Evolutionary conservation across 2,329 filamentous ascomycete genomes (phyloP).

Genomic region (Coleophoma cylindrospora): DNA sequence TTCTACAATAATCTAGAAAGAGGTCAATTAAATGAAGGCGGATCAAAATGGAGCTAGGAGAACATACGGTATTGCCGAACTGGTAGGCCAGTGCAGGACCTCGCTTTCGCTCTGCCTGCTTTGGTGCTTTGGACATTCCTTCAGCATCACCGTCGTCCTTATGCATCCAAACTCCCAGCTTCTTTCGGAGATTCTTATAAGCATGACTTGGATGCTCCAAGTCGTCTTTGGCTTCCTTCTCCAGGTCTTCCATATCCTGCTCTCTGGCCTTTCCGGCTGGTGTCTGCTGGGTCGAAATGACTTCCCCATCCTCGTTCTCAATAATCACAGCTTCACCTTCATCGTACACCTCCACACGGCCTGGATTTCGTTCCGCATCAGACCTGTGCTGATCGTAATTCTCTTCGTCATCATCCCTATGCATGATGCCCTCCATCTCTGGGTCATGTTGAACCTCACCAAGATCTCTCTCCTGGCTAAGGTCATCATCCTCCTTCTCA

Average conservation of each 20-base stretch:
- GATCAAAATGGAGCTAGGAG: not conserved
- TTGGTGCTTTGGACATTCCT: conserved; percentile 24
- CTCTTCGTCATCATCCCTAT: conserved; percentile 26
- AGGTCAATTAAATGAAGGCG: conserved; percentile 2
- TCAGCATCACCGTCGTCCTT: conserved; percentile 36
- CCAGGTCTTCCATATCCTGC: conserved; percentile 36
- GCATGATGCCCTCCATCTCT: conserved; percentile 27
- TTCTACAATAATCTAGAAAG: conserved; percentile 70
- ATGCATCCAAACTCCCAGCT: conserved; percentile 23
- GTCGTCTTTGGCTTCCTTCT: conserved; percentile 30
- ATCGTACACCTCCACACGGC: conserved; percentile 64
- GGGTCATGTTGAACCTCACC: conserved; percentile 28
- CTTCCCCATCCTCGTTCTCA: conserved; percentile 84
- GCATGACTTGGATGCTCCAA: conserved; percentile 24
- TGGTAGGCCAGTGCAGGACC: conserved; percentile 80
- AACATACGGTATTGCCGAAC: conserved; percentile 69
- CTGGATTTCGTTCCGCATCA: conserved; percentile 23
- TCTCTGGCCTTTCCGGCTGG: conserved; percentile 25
- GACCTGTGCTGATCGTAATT: conserved; percentile 25
- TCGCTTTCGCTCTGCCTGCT: conserved; percentile 43
- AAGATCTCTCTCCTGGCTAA: conserved; percentile 24
- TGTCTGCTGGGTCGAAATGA: conserved; percentile 60
- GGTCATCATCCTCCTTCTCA: conserved; percentile 23
- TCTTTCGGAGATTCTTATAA: conserved; percentile 22
- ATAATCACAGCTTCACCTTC: conserved; percentile 77